Percentiles rank a stretch among this genome's conserved stretches.
These are phyloP conservation scores for Leishmania martiniquensis DNA, from an alignment of 208 protist genomes.

Conservation along the genomic window DNA sequence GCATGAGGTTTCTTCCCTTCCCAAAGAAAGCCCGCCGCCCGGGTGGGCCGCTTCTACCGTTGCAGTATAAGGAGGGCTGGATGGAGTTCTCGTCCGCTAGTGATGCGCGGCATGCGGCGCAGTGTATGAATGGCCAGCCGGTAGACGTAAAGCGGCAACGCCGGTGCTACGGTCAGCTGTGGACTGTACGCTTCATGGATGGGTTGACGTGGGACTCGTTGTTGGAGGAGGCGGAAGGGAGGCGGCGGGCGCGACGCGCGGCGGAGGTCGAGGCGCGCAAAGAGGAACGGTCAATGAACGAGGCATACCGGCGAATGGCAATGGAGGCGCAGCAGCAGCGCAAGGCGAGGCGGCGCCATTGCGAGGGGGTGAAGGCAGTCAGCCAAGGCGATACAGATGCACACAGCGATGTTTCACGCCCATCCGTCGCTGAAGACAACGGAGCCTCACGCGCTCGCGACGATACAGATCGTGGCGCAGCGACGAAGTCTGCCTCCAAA, in stretches of 20 bases:
- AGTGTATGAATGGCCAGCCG: constrained; percentile 57
- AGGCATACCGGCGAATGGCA: constrained; percentile 73
- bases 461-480: not conserved
- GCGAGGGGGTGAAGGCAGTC: not conserved
- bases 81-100: constrained; percentile 65
- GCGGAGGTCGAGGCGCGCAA: constrained; percentile 53
- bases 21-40: constrained; percentile 78
- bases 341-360: constrained; percentile 14
- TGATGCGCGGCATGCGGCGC: constrained; percentile 53
- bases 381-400: not conserved
- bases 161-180: constrained; percentile 76
- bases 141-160: constrained; percentile 70
- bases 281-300: constrained; percentile 67
- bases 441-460: not conserved
- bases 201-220: constrained; percentile 71
- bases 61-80: constrained; percentile 82
- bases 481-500: not conserved
- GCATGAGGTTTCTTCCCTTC: constrained; percentile 76
- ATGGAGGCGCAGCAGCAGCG: constrained; percentile 35
- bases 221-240: constrained; percentile 62
- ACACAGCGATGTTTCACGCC: not conserved
- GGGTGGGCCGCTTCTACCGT: constrained; percentile 61
- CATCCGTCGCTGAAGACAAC: not conserved
- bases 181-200: constrained; percentile 70
- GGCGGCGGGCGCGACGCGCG: constrained; percentile 42